These are phyloP conservation scores for Scedosporium aurantiacum DNA, from an alignment of 2,329 filamentous ascomycete species.

Conservation along the genomic window DNA sequence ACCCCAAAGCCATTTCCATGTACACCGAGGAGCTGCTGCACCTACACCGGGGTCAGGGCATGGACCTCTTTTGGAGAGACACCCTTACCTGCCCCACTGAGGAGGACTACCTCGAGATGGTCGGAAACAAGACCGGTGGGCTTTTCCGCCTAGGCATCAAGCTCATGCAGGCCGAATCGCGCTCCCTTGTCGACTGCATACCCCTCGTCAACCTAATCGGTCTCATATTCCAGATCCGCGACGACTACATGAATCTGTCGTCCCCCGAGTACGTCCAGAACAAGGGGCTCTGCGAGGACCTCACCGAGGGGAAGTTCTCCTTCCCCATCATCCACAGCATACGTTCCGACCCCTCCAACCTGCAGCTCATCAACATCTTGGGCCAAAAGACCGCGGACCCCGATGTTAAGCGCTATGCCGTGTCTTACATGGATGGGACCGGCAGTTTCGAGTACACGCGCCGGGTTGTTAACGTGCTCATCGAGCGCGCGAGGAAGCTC, in stretches of 20 bases:
- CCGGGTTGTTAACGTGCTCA: slow-evolving; percentile 52
- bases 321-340: slow-evolving; percentile 95
- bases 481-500: slow-evolving; percentile 50
- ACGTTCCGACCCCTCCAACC: slow-evolving; percentile 59
- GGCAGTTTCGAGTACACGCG: slow-evolving; percentile 83
- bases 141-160: slow-evolving; percentile 77
- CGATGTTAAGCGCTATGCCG: slow-evolving; percentile 83
- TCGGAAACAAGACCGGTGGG: slow-evolving; percentile 80
- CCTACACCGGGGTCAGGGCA: slow-evolving; percentile 76
- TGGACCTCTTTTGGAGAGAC: slow-evolving; percentile 87
- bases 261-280: slow-evolving; percentile 67
- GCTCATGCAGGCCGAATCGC: slow-evolving; percentile 71
- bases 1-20: slow-evolving; percentile 54
- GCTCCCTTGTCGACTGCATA: slow-evolving; percentile 53
- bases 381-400: slow-evolving; percentile 80
- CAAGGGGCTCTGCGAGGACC: slow-evolving; percentile 89
- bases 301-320: slow-evolving; percentile 95
- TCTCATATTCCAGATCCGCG: slow-evolving; percentile 80
- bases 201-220: slow-evolving; percentile 78
- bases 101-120: slow-evolving; percentile 91
- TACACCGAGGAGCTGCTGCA: slow-evolving; percentile 78
- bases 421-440: slow-evolving; percentile 80
- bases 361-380: slow-evolving; percentile 82
- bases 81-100: slow-evolving; percentile 73
- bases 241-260: slow-evolving; percentile 86